phyloP scores from a whole-genome alignment of 768 basidiomycete species.

The Podaxis mareebaensis region DNA sequence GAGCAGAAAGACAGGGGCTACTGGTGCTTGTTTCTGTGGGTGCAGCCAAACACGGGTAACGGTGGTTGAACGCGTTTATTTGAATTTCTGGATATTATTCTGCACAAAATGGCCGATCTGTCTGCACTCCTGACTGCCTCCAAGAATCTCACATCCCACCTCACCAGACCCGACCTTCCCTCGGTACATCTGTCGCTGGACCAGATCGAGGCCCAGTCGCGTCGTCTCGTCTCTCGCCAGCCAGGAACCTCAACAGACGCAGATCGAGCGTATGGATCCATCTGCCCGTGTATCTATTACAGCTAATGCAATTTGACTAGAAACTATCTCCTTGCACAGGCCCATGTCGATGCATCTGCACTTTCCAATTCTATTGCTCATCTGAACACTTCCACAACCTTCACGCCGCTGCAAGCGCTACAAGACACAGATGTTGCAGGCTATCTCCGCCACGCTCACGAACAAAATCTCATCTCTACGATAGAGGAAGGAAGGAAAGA shows the following conservation, averaged over 20 bases:
- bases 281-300: conserved; percentile 9
- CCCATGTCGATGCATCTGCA: conserved; percentile 90
- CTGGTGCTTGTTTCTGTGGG: conserved; percentile 8
- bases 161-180: conserved; percentile 80
- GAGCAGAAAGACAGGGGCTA: background rate
- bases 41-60: conserved; percentile 14
- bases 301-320: conserved; percentile 36
- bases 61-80: background rate
- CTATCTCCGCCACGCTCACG: conserved; percentile 93
- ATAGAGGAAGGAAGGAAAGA: conserved; percentile 88
- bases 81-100: background rate
- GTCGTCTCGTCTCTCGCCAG: conserved; percentile 77
- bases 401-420: conserved; percentile 88
- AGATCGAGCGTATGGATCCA: conserved; percentile 65
- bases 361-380: conserved; percentile 82
- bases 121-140: conserved; percentile 73
- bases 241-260: conserved; percentile 62
- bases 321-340: conserved; percentile 91
- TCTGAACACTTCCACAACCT: conserved; percentile 78
- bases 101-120: conserved; percentile 47
- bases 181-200: conserved; percentile 88
- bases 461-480: conserved; percentile 91
- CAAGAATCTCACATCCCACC: conserved; percentile 72
- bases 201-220: conserved; percentile 92
- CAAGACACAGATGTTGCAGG: conserved; percentile 92